Evolutionary conservation across 352 stramenopile genomes (phyloP).

Genomic region (Phytophthora fragariae): DNA sequence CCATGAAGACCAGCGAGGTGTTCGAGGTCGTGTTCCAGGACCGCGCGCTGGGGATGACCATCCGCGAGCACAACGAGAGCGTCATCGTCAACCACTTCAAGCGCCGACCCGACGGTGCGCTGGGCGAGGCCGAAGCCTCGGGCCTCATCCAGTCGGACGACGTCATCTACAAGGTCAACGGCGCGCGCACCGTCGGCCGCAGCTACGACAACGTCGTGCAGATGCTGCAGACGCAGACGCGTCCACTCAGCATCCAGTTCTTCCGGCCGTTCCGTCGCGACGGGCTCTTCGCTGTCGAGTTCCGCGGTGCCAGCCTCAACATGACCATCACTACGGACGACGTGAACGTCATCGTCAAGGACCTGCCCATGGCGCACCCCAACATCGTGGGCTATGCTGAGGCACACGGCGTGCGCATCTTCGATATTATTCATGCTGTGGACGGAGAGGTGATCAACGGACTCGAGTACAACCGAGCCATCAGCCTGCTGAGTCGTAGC

Average conservation of each 20-base stretch:
- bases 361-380: constrained; percentile 80
- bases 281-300: constrained; percentile 86
- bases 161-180: constrained; percentile 90
- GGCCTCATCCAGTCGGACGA: constrained; percentile 70
- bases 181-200: constrained; percentile 72
- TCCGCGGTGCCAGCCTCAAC: constrained; percentile 79
- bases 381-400: constrained; percentile 89
- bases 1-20: constrained; percentile 83
- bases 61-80: constrained; percentile 85
- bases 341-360: constrained; percentile 86
- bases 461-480: constrained; percentile 83
- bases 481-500: constrained; percentile 75
- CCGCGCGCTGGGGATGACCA: constrained; percentile 80
- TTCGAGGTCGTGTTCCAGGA: constrained; percentile 84
- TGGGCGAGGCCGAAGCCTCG: constrained; percentile 65
- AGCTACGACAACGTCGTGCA: constrained; percentile 87
- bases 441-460: constrained; percentile 83
- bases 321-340: constrained; percentile 90
- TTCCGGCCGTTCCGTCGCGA: constrained; percentile 81
- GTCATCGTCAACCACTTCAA: constrained; percentile 90
- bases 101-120: constrained; percentile 55
- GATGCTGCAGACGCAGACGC: constrained; percentile 85
- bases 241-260: constrained; percentile 82
- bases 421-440: constrained; percentile 82
- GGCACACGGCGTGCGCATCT: constrained; percentile 81